Percentiles rank a stretch among this genome's conserved stretches.
Evolutionary conservation across 2,329 filamentous ascomycete genomes (phyloP).

Genomic region (Colletotrichum liriopes): DNA sequence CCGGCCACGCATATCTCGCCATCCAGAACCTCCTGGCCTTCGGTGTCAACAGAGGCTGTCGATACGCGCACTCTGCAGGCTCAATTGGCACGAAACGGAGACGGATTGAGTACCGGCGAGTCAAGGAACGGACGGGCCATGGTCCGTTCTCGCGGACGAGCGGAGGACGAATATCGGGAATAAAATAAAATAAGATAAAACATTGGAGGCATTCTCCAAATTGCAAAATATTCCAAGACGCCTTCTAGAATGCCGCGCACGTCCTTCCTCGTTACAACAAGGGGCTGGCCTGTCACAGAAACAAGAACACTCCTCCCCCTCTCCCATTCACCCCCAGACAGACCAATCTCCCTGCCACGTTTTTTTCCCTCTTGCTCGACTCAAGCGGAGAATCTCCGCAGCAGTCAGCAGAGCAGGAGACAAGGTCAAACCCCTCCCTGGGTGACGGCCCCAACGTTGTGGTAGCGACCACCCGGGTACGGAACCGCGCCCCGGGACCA

Average conservation of each 20-base stretch:
- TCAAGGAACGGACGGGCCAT: conserved; percentile 20
- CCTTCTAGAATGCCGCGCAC: conserved; percentile 40
- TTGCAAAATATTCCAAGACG: conserved; percentile 31
- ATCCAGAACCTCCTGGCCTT: neutral
- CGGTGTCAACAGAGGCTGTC: neutral
- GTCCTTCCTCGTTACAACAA: conserved; percentile 30
- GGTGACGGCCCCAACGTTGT: conserved; percentile 37
- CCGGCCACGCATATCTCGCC: too few relatives aligned
- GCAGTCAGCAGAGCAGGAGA: conserved; percentile 23
- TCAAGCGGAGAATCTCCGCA: conserved; percentile 40
- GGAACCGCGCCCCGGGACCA: conserved; percentile 36
- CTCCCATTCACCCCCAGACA: conserved; percentile 9
- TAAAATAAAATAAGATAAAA: conserved; percentile 14
- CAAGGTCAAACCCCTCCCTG: conserved; percentile 15
- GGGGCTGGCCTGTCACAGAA: conserved; percentile 40
- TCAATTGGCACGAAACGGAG: conserved; percentile 1
- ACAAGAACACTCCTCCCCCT: conserved; percentile 17
- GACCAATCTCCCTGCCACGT: conserved; percentile 40
- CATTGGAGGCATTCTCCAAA: conserved; percentile 2
- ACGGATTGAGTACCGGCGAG: neutral
- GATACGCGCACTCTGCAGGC: neutral
- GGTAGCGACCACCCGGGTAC: conserved; percentile 39
- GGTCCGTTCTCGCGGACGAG: conserved; percentile 28
- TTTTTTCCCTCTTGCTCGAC: conserved; percentile 27
- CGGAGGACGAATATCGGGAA: neutral